Evolutionary conservation across 305 asterid genomes (phyloP), one percentile per base, ranked within the genome.

Genomic region (Fraxinus velutina): DNA sequence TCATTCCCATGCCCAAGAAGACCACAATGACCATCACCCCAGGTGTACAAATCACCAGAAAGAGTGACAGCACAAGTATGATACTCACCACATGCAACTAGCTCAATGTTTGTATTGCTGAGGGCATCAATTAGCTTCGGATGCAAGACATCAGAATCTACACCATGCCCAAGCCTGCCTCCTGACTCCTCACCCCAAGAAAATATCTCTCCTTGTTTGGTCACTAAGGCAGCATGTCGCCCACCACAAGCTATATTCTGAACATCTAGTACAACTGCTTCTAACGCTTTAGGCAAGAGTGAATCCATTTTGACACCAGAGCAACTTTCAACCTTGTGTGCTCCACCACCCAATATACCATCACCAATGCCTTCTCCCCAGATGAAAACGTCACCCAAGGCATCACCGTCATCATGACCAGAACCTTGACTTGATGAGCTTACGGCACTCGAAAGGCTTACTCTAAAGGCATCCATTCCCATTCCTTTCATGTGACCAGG

Each of bases 1-100:
- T 94, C 93, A 79, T 88, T 92, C 17, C 95, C 98, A 76, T 93
- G 97, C 21, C 98, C 99, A 1, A 96, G 95, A 88, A 94, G 92
- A 33, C 98, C 99, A n/a, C 92, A 90, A 81, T 89, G 91, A 57
- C 99, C 99, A 75, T 94, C 97, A 12, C 99, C 99, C 99, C 99
- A 96, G 4, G 95, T 90, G 83, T 92, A 94, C 74, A 96, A 80
- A 80, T 96, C 99, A 0, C 98, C 99, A 2, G 95, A 85, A 7
- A 92, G 57, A n/a, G 96, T 89, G 39, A 96, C 52, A 33, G 97
- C 95, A 82, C 98, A 94, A 0, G 97, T 92, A 72, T 96, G 99
- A 86, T 89, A 90, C 83, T 96, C 97, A 0, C 98, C 99, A 87
- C 98, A 96, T 1, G 97, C 89, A 76, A 92, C 92, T 70, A 81